Base-by-base conservation (phyloP, 331 rosid species). In the Rosa hybrid region DNA sequence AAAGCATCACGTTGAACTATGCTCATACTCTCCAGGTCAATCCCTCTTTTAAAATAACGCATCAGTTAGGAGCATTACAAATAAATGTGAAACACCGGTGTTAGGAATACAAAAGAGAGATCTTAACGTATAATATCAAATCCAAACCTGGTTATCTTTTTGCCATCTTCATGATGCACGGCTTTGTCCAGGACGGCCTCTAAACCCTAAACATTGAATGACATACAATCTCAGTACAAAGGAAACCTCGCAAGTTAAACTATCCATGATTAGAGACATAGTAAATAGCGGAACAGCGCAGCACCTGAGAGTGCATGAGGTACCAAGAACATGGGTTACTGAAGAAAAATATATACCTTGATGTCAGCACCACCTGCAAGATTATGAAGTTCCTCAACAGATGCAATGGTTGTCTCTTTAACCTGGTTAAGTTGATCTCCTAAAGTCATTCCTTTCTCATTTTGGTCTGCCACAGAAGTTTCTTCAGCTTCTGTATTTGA, bases 171-270 rank as follows among this genome's bases (percentile, higher is more conserved):
- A 44, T 77, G 81, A 83, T 93, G 98, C 86, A 96, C 99, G 68
- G 99, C 99, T 86, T 93, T 88, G 89, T 96, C 99, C 83, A 96
- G 94, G 81, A 93, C 95, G 49, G 99, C 98, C 86, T 96, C 99
- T 82, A 96, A 86, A 72, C 99, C 98, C 99, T 96, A 84, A 68
- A 84, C 50, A 85, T 87, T 75, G 84, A 60, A 56, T 67, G 41
- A 54, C 30, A 2, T 77, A 68, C 65, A 76, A 57, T 71, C 38
- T 76, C 79, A 49, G 76, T 78, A 74, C 10, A 77, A 25, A 63
- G 71, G 45, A 78, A 50, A 27, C 49, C 23, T 48, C 69, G 20
- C 14, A 46, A 54, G 71, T 27, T 68, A 62, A 82, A 77, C 50
- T 64, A 57, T 12, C 56, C 56, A 51, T 20, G 65, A 53, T 7